Percentiles rank a stretch among this genome's conserved stretches.
These are phyloP conservation scores for barrel medic (Medicago truncatula) DNA, from an alignment of 306 rosid species.

Conservation along the genomic window MtrunA17r5.0-ANR NC_053043.1:16819001-16819500, in stretches of 20 bases:
- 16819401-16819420: slow-evolving; percentile 97
- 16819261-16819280: slow-evolving; percentile 9
- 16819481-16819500: slow-evolving; percentile 74
- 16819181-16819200: not conserved
- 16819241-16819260: slow-evolving; percentile 25
- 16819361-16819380: slow-evolving; percentile 99
- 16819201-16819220: slow-evolving; percentile 2
- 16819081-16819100: not conserved
- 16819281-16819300: not conserved
- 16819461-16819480: slow-evolving; percentile 28
- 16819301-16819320: slow-evolving; percentile 20
- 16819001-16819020: not conserved
- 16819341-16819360: slow-evolving; percentile 97
- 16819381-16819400: slow-evolving; percentile 97
- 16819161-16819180: slow-evolving; percentile 24
- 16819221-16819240: slow-evolving; percentile 8
- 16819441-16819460: slow-evolving; percentile 1
- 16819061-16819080: slow-evolving; percentile 1
- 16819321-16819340: slow-evolving; percentile 75
- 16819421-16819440: slow-evolving; percentile 15
- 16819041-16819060: slow-evolving; percentile 1
- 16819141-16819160: not conserved
- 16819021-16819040: slow-evolving; percentile 19
- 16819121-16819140: slow-evolving; percentile 24
- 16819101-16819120: slow-evolving; percentile 12